Percentiles rank a stretch among this genome's conserved stretches.
These are phyloP conservation scores for Acephala macrosclerotiorum DNA, from an alignment of 2,329 filamentous ascomycete species.

Conservation along the genomic window DNA sequence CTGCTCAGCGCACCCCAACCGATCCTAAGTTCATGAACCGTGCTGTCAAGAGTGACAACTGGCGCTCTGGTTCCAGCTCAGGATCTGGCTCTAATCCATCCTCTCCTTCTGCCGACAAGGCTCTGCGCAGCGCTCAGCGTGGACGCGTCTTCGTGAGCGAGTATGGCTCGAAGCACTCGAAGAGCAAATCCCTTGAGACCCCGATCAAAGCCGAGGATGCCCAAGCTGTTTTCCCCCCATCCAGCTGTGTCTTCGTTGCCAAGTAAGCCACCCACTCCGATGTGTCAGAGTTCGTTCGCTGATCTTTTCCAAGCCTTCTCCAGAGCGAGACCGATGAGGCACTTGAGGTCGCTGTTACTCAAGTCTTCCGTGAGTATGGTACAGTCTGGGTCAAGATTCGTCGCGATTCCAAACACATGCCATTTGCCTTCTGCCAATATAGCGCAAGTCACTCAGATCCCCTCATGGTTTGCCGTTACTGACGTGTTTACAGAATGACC, in stretches of 20 bases:
- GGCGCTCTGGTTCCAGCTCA: slow-evolving; percentile 40
- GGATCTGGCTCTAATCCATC: slow-evolving; percentile 15
- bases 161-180: slow-evolving; percentile 22
- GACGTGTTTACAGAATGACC: slow-evolving; percentile 50
- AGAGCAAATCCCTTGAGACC: slow-evolving; percentile 13
- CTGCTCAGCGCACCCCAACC: slow-evolving; percentile 36
- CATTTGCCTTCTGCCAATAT: slow-evolving; percentile 70
- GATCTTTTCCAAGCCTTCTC: slow-evolving; percentile 53
- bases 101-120: slow-evolving; percentile 28
- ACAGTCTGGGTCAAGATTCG: slow-evolving; percentile 69
- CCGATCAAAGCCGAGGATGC: slow-evolving; percentile 38
- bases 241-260: slow-evolving; percentile 69
- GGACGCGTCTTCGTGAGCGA: slow-evolving; percentile 28
- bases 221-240: slow-evolving; percentile 50
- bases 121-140: slow-evolving; percentile 26
- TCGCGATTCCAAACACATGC: slow-evolving; percentile 65
- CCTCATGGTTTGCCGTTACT: slow-evolving; percentile 30
- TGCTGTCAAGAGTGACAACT: slow-evolving; percentile 36
- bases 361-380: slow-evolving; percentile 61
- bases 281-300: not conserved
- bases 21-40: slow-evolving; percentile 28
- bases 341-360: slow-evolving; percentile 61
- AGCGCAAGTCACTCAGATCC: slow-evolving; percentile 54
- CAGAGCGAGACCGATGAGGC: slow-evolving; percentile 56
- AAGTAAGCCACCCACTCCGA: slow-evolving; percentile 58